These are phyloP conservation scores for Wickerhamomyces alni DNA, from an alignment of 805 yeast genomes.

Conservation along the genomic window DNA sequence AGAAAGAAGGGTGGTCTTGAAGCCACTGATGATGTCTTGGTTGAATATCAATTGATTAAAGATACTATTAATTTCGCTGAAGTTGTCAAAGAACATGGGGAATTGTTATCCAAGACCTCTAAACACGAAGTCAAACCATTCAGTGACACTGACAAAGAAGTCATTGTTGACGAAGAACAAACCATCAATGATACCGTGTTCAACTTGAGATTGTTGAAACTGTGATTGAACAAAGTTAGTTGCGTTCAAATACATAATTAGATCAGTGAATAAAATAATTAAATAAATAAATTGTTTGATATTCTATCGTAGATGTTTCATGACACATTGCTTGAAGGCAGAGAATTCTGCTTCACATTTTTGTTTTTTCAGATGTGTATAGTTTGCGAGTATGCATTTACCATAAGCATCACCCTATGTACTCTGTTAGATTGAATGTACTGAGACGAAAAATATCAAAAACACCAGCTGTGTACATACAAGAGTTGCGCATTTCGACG, in stretches of 20 bases:
- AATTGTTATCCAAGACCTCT: slow-evolving; percentile 70
- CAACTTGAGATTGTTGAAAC: slow-evolving; percentile 67
- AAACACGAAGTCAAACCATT: slow-evolving; percentile 45
- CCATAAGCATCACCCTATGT: slow-evolving; percentile 44
- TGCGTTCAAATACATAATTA: neutral
- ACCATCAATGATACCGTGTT: slow-evolving; percentile 73
- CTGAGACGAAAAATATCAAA: too few relatives aligned
- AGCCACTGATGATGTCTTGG: slow-evolving; percentile 91
- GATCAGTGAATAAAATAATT: neutral
- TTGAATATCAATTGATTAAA: slow-evolving; percentile 64
- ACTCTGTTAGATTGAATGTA: neutral
- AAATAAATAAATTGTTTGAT: neutral
- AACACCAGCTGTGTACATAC: slow-evolving; percentile 21
- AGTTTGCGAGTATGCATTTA: slow-evolving; percentile 44
- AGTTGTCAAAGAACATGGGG: slow-evolving; percentile 59
- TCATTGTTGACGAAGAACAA: slow-evolving; percentile 88
- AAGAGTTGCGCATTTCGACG: slow-evolving; percentile 37
- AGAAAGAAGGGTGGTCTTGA: slow-evolving; percentile 94
- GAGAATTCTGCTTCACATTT: slow-evolving; percentile 48
- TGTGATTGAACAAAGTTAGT: slow-evolving; percentile 27
- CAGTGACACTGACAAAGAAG: slow-evolving; percentile 36
- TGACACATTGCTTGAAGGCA: slow-evolving; percentile 45
- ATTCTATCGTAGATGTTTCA: slow-evolving; percentile 16
- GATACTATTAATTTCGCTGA: slow-evolving; percentile 58
- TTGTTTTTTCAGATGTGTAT: slow-evolving; percentile 44